Evolutionary conservation across 2,329 filamentous ascomycete species (phyloP).

Genomic region (Byssoonygena ceratinophila): DNA sequence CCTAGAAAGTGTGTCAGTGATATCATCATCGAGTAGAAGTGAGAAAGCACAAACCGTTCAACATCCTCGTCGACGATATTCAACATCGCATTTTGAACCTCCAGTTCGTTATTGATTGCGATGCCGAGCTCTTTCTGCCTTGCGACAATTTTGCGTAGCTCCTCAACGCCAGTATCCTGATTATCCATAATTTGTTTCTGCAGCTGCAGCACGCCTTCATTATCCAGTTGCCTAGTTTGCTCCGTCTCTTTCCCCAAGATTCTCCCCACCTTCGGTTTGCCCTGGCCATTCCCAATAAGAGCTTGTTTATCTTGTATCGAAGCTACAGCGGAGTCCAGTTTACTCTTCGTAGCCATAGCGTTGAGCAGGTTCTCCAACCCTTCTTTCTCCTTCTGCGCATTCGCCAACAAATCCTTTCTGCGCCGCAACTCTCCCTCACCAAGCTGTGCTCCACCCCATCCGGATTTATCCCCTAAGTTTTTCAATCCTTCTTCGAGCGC

Average conservation of each 20-base stretch:
- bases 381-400: conserved; percentile 51
- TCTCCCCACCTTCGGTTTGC: conserved; percentile 35
- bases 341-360: conserved; percentile 45
- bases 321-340: conserved; percentile 38
- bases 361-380: conserved; percentile 50
- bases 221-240: conserved; percentile 52
- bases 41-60: conserved; percentile 34
- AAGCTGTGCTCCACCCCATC: conserved; percentile 31
- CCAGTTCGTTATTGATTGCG: conserved; percentile 52
- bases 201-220: conserved; percentile 52
- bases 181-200: conserved; percentile 53
- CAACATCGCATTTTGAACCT: conserved; percentile 52
- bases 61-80: conserved; percentile 50
- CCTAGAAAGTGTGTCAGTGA: conserved; percentile 19
- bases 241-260: conserved; percentile 49
- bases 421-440: conserved; percentile 53
- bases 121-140: conserved; percentile 53
- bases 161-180: conserved; percentile 51
- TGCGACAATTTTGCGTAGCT: conserved; percentile 48
- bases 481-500: conserved; percentile 49
- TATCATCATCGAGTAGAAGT: not conserved
- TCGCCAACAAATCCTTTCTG: conserved; percentile 47
- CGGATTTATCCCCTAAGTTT: conserved; percentile 26
- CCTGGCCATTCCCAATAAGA: conserved; percentile 26
- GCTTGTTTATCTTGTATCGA: conserved; percentile 38